Base-by-base conservation (phyloP, 2,329 filamentous ascomycete species). In the Penicillium capsulatum region DNA sequence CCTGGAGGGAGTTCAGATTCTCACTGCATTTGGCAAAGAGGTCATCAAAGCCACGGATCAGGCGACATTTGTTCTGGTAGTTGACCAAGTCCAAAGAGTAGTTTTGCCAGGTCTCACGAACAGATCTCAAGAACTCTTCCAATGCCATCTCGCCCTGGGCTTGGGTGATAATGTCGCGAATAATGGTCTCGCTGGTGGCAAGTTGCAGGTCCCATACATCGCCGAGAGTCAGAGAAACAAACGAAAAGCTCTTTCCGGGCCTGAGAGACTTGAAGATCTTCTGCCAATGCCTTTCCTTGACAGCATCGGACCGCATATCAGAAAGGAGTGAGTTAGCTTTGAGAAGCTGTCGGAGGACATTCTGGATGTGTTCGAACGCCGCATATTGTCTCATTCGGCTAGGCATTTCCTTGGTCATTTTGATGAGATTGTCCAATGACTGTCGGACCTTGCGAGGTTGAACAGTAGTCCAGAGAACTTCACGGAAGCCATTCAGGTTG, bases 341-440 rank as follows among this genome's bases (percentile, higher is more conserved):
- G 48, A 96, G 76, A 34, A 94, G 77, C 47, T 90, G 83, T 31
- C 89, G 85, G 28, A 98, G 78, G 19, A 94, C 86, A 48, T 81
- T 88, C 63, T 98, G 94, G 27, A 98, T 89, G 59, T 98, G 91
- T 66, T 98, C 94, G 61, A 98, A 99, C n/a, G 94, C 94, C 54
- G 94, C 91, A 65, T 99, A 99, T 60, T 98, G 94, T 45, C 94
- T 83, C 91, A 98, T 97, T 44, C 92, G 83, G 66, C 89, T 95
- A 0, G 94, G 92, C 92, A 98, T 97, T 48, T 97, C 91, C 69
- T 95, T 97, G 24, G 90, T 97, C 78, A 94, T 94, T 72, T 95
- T 95, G 64, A 97, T 87, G 37, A 97, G 77, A 33, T 84, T 83
- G 59, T 98, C 91, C 35, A 99, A 83, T 47, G 87, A 86, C 54